phyloP scores from a whole-genome alignment of 768 basidiomycete species.

The Russula olivacea region DNA sequence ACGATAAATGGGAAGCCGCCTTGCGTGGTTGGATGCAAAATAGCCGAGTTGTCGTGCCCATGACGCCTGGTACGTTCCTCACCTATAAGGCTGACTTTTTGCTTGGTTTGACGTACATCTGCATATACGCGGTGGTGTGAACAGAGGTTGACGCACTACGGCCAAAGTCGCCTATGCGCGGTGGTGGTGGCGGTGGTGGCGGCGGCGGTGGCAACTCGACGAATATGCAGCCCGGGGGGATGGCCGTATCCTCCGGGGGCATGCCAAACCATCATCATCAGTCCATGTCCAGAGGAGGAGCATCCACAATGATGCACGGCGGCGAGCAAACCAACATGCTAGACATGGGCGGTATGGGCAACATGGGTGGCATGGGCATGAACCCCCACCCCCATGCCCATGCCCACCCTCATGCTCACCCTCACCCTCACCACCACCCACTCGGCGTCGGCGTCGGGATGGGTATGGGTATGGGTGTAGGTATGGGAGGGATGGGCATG shows the following conservation, averaged over 20 bases:
- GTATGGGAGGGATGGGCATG: constrained; percentile 8
- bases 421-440: not conserved
- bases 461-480: not conserved
- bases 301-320: not conserved
- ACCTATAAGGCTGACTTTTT: not conserved
- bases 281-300: constrained; percentile 7
- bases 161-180: constrained; percentile 75
- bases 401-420: too few relatives aligned
- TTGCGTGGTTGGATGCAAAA: constrained; percentile 44
- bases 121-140: not conserved
- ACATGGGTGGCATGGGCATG: constrained; percentile 12
- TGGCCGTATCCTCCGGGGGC: not conserved
- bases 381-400: not conserved
- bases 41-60: constrained; percentile 55
- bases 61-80: constrained; percentile 40
- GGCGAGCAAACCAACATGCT: constrained; percentile 28
- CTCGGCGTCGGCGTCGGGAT: not conserved
- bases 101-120: not conserved
- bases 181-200: constrained; percentile 31
- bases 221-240: constrained; percentile 4
- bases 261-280: constrained; percentile 16
- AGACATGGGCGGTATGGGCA: constrained; percentile 13
- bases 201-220: constrained; percentile 5
- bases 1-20: constrained; percentile 59
- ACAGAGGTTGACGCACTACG: constrained; percentile 75